Evolutionary conservation across 164 flowering plant species (phyloP).

Genomic region (Vitis amurensis): DNA sequence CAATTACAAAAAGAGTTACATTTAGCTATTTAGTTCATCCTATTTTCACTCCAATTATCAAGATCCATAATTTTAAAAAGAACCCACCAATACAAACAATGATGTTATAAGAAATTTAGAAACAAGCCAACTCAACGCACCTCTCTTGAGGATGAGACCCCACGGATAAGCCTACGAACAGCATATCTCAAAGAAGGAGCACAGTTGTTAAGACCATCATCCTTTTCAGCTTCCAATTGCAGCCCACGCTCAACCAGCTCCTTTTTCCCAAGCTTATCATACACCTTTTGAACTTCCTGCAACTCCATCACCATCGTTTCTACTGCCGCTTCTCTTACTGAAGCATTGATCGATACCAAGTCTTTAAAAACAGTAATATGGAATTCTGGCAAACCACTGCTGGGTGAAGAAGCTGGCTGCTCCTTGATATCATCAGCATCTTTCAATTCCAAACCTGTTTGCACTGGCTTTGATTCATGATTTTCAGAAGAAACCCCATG

Average conservation of each 20-base stretch:
- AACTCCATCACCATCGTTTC: conserved; percentile 60
- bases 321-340: conserved; percentile 68
- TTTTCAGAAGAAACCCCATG: conserved; percentile 22
- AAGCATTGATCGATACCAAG: conserved; percentile 52
- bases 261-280: conserved; percentile 45
- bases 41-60: no score
- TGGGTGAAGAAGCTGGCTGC: conserved; percentile 15
- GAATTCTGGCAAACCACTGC: conserved; percentile 53
- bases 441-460: neutral
- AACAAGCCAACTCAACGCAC: conserved; percentile 28
- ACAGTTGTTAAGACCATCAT: conserved; percentile 80
- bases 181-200: conserved; percentile 87
- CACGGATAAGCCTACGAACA: conserved; percentile 88
- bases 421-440: conserved; percentile 12
- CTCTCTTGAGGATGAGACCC: conserved; percentile 96
- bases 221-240: conserved; percentile 81
- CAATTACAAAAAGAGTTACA: no score
- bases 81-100: neutral
- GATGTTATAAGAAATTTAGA: neutral
- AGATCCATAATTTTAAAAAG: neutral
- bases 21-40: no score
- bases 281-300: conserved; percentile 65
- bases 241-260: conserved; percentile 36
- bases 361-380: conserved; percentile 73
- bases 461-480: conserved; percentile 16